phyloP scores from a whole-genome alignment of 169 alveolate species.

The Plasmodium adleri region DNA sequence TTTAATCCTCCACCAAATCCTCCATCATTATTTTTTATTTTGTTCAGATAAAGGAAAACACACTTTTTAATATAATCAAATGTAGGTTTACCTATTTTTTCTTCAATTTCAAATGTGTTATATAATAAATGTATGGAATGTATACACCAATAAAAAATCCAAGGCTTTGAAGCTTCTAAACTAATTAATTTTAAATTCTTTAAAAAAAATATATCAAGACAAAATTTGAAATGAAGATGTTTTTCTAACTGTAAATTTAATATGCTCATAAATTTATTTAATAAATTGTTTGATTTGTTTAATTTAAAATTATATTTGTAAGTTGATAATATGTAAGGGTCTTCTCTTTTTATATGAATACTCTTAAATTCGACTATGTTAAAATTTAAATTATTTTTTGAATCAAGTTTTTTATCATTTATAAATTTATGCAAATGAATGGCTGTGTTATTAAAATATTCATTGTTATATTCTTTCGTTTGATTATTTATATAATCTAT shows the following conservation, averaged over 20 bases:
- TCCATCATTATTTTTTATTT: constrained; percentile 82
- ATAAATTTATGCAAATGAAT: background rate
- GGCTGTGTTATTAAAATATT: background rate
- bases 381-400: background rate
- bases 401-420: constrained; percentile 5
- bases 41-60: constrained; percentile 55
- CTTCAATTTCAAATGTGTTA: constrained; percentile 61
- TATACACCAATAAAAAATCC: constrained; percentile 77
- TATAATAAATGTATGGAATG: constrained; percentile 53
- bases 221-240: constrained; percentile 61
- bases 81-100: constrained; percentile 45
- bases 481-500: background rate
- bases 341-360: constrained; percentile 15
- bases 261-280: constrained; percentile 51
- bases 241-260: constrained; percentile 68
- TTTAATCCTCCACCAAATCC: constrained; percentile 95
- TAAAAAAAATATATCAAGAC: constrained; percentile 69
- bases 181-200: constrained; percentile 50
- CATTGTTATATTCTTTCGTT: background rate
- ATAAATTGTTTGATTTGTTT: constrained; percentile 52
- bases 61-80: constrained; percentile 51
- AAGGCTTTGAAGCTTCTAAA: constrained; percentile 76
- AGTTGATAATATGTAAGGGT: background rate
- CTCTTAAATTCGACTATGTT: constrained; percentile 15
- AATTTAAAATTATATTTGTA: constrained; percentile 34